A percentile compares a stretch with the other conserved stretches of the same genome.
Evolutionary conservation across 2,329 filamentous ascomycete genomes (phyloP).

Genomic region (Monilinia fructigena): DNA sequence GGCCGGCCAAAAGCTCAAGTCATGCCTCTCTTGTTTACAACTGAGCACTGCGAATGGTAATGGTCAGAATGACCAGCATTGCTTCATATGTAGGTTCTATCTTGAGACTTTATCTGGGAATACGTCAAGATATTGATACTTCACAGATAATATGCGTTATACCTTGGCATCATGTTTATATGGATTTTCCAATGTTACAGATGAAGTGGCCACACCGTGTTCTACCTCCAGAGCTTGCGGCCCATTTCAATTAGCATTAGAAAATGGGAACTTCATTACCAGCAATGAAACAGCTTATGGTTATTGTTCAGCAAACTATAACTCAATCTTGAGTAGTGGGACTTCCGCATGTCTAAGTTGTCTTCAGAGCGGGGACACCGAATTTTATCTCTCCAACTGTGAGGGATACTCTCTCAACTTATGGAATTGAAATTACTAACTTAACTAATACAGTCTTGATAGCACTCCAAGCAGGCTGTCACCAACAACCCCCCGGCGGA

Average conservation of each 20-base stretch:
- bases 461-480: slow-evolving; percentile 33
- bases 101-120: neutral
- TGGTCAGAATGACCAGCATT: slow-evolving; percentile 35
- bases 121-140: neutral
- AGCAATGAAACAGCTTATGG: slow-evolving; percentile 30
- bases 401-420: slow-evolving; percentile 8
- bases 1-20: slow-evolving; percentile 34
- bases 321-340: slow-evolving; percentile 26
- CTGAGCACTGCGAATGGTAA: slow-evolving; percentile 33
- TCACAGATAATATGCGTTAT: slow-evolving; percentile 38
- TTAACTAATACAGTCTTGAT: slow-evolving; percentile 4
- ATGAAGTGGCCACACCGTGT: slow-evolving; percentile 33
- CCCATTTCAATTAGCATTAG: slow-evolving; percentile 32
- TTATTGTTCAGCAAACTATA: slow-evolving; percentile 35
- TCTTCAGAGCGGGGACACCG: slow-evolving; percentile 18
- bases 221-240: slow-evolving; percentile 32
- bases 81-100: slow-evolving; percentile 37
- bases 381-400: slow-evolving; percentile 32
- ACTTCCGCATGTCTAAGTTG: slow-evolving; percentile 27
- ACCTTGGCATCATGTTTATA: slow-evolving; percentile 36
- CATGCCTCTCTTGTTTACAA: slow-evolving; percentile 37
- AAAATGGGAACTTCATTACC: slow-evolving; percentile 31
- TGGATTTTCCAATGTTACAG: slow-evolving; percentile 32
- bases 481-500: slow-evolving; percentile 31
- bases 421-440: neutral